Evolutionary conservation across 306 rosid species (phyloP).

Genomic region (Citrullus mucosospermus): DNA sequence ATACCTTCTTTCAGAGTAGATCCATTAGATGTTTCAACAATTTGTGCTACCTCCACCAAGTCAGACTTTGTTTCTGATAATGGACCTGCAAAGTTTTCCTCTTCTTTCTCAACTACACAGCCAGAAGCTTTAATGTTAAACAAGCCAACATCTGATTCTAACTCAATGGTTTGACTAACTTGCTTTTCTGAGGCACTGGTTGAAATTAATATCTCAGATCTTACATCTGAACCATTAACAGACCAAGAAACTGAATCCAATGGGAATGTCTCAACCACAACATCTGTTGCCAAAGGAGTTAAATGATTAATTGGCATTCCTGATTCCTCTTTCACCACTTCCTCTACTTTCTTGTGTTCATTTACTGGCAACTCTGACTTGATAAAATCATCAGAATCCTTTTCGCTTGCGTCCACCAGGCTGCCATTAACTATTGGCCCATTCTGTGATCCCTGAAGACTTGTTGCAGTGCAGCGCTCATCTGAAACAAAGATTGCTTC

Average conservation of each 20-base stretch:
- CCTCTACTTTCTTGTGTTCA: constrained; percentile 13
- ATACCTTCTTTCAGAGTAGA: constrained; percentile 12
- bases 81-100: constrained; percentile 17
- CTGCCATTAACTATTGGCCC: constrained; percentile 21
- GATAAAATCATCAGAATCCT: constrained; percentile 11
- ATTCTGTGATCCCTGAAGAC: constrained; percentile 12
- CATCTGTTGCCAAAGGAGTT: not conserved
- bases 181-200: constrained; percentile 15
- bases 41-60: constrained; percentile 19
- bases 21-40: constrained; percentile 23
- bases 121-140: constrained; percentile 14
- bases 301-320: not conserved
- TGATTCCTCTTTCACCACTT: not conserved
- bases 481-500: constrained; percentile 25
- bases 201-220: constrained; percentile 20
- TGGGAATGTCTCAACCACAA: constrained; percentile 68
- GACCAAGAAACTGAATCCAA: constrained; percentile 25
- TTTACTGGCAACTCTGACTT: constrained; percentile 4
- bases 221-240: constrained; percentile 18
- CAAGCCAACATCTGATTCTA: constrained; percentile 10
- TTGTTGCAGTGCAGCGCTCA: constrained; percentile 9
- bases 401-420: constrained; percentile 16
- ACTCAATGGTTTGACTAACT: constrained; percentile 14
- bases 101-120: constrained; percentile 21
- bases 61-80: constrained; percentile 12